Percentiles rank a stretch among this genome's conserved stretches.
Evolutionary conservation across 257 asterid genomes (phyloP).

Genomic region (Nicotiana tabacum): DNA sequence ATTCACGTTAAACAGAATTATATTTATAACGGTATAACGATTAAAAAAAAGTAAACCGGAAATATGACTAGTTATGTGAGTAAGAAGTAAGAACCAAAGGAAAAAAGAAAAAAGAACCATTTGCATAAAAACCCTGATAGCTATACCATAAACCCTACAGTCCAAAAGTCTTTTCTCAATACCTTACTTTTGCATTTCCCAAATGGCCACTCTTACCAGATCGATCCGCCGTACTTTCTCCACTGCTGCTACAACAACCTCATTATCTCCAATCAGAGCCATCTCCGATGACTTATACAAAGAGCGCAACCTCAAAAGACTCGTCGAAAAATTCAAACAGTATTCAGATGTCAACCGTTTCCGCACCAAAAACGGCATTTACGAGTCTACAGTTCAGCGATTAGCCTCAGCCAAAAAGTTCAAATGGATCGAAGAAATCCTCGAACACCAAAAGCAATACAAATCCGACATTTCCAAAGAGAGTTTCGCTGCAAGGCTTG

Average conservation of each 20-base stretch:
- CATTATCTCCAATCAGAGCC: conserved; percentile 10
- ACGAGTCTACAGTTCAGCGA: conserved; percentile 35
- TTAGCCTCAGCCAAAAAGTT: conserved; percentile 34
- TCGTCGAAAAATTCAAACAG: conserved; percentile 37
- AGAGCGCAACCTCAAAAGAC: conserved; percentile 30
- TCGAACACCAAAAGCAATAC: conserved; percentile 39
- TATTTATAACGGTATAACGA: too few species aligned
- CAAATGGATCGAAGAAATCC: conserved; percentile 35
- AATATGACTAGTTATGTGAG: too few species aligned
- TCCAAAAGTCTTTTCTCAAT: neutral
- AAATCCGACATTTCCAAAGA: conserved; percentile 31
- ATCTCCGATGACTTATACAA: conserved; percentile 22
- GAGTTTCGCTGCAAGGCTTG: conserved; percentile 29
- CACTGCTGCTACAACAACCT: conserved; percentile 2
- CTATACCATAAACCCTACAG: neutral
- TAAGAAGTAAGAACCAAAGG: too few species aligned
- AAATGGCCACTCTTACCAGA: conserved; percentile 9
- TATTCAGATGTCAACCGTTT: conserved; percentile 27
- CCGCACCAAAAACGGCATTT: conserved; percentile 35
- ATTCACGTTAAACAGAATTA: too few species aligned
- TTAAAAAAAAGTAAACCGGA: too few species aligned
- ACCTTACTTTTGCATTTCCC: too few species aligned
- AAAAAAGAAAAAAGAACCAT: neutral
- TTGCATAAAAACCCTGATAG: neutral
- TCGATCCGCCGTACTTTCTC: conserved; percentile 25